Evolutionary conservation across 805 yeast genomes (phyloP).

Genomic region (Phaffomyces opuntiae): DNA sequence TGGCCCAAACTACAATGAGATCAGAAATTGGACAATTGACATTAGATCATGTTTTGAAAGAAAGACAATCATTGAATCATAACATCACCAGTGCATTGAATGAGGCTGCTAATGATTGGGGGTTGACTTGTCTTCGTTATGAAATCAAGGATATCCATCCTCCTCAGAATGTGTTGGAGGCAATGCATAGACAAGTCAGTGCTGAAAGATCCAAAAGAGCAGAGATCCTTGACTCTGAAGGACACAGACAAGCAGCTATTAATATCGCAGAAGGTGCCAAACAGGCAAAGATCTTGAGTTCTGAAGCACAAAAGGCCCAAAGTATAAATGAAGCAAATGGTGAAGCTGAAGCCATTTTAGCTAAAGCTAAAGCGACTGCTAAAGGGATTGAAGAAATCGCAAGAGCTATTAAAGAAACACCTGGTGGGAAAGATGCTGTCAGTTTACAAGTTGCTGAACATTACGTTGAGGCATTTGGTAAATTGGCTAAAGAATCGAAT

Average conservation of each 20-base stretch:
- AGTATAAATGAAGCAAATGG: conserved; percentile 65
- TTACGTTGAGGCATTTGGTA: conserved; percentile 74
- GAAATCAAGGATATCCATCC: conserved; percentile 88
- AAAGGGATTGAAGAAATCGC: conserved; percentile 61
- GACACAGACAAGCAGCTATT: conserved; percentile 70
- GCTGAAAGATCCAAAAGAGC: conserved; percentile 87
- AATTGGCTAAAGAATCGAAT: conserved; percentile 75
- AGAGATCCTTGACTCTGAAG: conserved; percentile 81
- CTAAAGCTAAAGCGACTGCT: conserved; percentile 68
- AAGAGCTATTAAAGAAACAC: conserved; percentile 56
- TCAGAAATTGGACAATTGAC: conserved; percentile 81
- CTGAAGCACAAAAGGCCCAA: conserved; percentile 61
- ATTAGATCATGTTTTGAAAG: conserved; percentile 70
- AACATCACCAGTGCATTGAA: conserved; percentile 75
- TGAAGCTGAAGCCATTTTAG: conserved; percentile 61
- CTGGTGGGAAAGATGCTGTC: conserved; percentile 72
- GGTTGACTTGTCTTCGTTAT: conserved; percentile 73
- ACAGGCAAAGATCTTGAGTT: conserved; percentile 61
- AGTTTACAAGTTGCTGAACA: conserved; percentile 76
- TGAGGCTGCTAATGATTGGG: conserved; percentile 84
- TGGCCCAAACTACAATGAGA: conserved; percentile 89
- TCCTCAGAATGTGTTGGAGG: conserved; percentile 76
- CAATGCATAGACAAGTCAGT: conserved; percentile 86
- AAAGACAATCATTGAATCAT: conserved; percentile 63
- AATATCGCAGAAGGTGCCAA: conserved; percentile 82